phyloP scores from a whole-genome alignment of 2,329 filamentous ascomycete species.

The Phaeosphaeria sp. region DNA sequence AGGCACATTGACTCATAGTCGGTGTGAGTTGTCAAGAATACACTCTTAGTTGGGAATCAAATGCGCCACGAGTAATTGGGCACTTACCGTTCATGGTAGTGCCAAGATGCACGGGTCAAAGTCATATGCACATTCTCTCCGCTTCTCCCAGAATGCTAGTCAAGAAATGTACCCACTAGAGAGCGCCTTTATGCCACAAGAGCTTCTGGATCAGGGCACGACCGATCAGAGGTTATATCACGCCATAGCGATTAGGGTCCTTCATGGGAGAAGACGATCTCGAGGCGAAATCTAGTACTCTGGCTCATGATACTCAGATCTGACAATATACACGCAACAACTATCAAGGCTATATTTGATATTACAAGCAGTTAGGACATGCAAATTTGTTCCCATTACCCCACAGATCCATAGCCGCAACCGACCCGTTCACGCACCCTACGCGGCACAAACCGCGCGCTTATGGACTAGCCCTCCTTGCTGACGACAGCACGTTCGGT shows the following conservation, averaged over 20 bases:
- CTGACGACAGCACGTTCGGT: not conserved
- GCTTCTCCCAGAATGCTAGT: not conserved
- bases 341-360: not conserved
- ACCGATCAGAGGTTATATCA: not conserved
- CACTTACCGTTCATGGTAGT: not conserved
- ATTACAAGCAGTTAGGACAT: not conserved
- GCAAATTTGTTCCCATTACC: not conserved
- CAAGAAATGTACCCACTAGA: not conserved
- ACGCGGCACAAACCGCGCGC: slow-evolving; percentile 2
- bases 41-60: not conserved
- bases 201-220: not conserved
- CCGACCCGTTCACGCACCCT: not conserved
- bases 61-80: not conserved
- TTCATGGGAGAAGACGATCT: not conserved
- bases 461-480: not conserved
- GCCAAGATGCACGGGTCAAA: not conserved
- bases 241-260: not conserved
- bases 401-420: slow-evolving; percentile 7
- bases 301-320: not conserved
- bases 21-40: not conserved
- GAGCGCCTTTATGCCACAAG: not conserved
- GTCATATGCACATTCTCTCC: not conserved
- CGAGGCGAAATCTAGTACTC: not conserved
- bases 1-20: not conserved
- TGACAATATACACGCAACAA: not conserved